Base-by-base conservation (phyloP, 2,329 filamentous ascomycete species). In the Apiospora kogelbergensis region DNA sequence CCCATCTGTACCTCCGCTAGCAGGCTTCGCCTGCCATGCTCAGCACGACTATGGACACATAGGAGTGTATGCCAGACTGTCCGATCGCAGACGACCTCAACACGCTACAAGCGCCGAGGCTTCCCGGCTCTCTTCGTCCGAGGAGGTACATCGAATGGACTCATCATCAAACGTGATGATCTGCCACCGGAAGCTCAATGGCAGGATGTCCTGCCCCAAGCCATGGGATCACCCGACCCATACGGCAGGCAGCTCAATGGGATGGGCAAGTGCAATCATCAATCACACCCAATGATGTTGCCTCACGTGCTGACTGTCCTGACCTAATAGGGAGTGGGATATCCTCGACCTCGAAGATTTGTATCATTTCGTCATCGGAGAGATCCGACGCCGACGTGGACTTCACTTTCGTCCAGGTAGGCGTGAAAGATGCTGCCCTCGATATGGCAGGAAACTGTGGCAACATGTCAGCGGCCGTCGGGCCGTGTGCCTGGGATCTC, bases 201-300 rank as follows among this genome's bases (percentile, higher is more conserved):
- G 75, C 69, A 67, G 22, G 57, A 63, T 1, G 66, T 78, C 22
- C 70, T 79, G 3, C 73, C 75, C 1, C 71, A 72, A 15, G 76
- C 73, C 1, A 78, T 79, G 74, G 77, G 76, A 4, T 73, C 75
- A 2, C 77, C 78, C 20, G 92, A 94, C 73, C 81, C 85, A 0
- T 84, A 90, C 77, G 90, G 88, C 0, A 85, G 92, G 0, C 92
- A 94, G 78, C 87, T 94, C 0, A 85, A 94, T 76, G 91, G 91
- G 10, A 85, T 93, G 78, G 91, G 91, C 66, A 57, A n/a, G 73
- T 37, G 33, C n/a, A n/a, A n/a, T 33, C 33, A 7, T 33, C 3
- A 3, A 33, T 7, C 33, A 33, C 33, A 33, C 33, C 7, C 33
- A 7, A 33, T 3, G 15, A 4, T 20, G n/a, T 15, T 30, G 24